phyloP scores from a whole-genome alignment of 805 yeast species.

The Debaryomyces hansenii region DNA sequence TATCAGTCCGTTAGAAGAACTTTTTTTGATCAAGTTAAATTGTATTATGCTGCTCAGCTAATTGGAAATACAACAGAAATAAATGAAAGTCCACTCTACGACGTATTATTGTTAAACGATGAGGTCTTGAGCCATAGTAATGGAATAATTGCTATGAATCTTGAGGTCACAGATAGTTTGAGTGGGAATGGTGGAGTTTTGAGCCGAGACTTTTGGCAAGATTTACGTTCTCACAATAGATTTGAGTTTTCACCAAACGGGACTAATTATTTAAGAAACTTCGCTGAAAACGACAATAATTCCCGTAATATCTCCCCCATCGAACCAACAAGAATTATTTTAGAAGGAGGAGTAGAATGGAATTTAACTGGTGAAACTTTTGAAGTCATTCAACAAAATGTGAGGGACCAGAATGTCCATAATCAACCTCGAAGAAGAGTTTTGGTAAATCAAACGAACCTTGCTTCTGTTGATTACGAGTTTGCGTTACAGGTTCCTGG shows the following conservation, averaged over 20 bases:
- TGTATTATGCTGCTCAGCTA: constrained; percentile 10
- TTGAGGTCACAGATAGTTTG: constrained; percentile 13
- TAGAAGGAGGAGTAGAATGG: constrained; percentile 23
- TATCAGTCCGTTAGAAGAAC: constrained; percentile 22
- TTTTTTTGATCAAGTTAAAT: constrained; percentile 23
- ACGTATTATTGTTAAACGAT: constrained; percentile 10
- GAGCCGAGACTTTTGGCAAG: constrained; percentile 25
- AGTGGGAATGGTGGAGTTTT: constrained; percentile 24
- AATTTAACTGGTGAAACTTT: constrained; percentile 22
- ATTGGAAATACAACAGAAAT: background rate
- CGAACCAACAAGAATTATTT: constrained; percentile 21
- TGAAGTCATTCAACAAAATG: constrained; percentile 17
- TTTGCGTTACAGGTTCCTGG: constrained; percentile 13
- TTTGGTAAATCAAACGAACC: constrained; percentile 28
- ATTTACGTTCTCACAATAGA: constrained; percentile 17
- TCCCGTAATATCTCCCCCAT: constrained; percentile 4
- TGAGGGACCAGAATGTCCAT: background rate
- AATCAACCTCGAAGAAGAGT: constrained; percentile 10
- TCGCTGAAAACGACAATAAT: background rate
- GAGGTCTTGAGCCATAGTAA: constrained; percentile 6
- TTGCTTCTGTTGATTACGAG: constrained; percentile 24
- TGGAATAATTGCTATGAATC: constrained; percentile 11
- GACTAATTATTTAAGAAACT: background rate
- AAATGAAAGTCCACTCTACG: constrained; percentile 7
- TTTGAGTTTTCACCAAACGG: constrained; percentile 21